Percentiles rank a stretch among this genome's conserved stretches.
These are phyloP conservation scores for Dimocarpus longan DNA, from an alignment of 345 rosid genomes.

Conservation along the genomic window DNA sequence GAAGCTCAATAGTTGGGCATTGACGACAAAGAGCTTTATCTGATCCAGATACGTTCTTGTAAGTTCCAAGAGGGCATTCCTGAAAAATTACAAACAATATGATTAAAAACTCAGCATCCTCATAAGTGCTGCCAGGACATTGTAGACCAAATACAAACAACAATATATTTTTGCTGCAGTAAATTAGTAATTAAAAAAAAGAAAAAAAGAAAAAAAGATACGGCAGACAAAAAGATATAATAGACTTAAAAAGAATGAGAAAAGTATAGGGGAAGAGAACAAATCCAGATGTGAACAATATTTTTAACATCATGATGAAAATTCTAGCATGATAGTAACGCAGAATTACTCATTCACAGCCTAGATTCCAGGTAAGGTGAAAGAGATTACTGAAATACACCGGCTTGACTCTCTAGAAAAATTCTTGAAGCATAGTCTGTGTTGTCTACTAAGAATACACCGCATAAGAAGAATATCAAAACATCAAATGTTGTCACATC, in stretches of 20 bases:
- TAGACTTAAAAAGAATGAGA: not conserved
- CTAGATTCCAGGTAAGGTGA: not conserved
- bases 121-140: constrained; percentile 77
- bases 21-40: constrained; percentile 73
- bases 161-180: not conserved
- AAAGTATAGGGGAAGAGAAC: not conserved
- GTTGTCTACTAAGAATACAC: not conserved
- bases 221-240: not conserved
- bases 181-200: not conserved
- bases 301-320: not conserved
- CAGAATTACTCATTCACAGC: not conserved
- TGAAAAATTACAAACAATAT: constrained; percentile 36
- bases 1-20: constrained; percentile 83
- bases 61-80: constrained; percentile 98
- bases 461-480: not conserved
- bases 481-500: constrained; percentile 11
- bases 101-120: constrained; percentile 52
- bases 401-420: not conserved
- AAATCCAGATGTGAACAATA: not conserved
- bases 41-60: constrained; percentile 86
- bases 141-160: constrained; percentile 47
- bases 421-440: not conserved
- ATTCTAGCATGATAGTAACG: not conserved
- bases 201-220: not conserved
- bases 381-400: not conserved